phyloP scores from a whole-genome alignment of 2,329 filamentous ascomycete species.

The Tolypocladium tropicale region DNA sequence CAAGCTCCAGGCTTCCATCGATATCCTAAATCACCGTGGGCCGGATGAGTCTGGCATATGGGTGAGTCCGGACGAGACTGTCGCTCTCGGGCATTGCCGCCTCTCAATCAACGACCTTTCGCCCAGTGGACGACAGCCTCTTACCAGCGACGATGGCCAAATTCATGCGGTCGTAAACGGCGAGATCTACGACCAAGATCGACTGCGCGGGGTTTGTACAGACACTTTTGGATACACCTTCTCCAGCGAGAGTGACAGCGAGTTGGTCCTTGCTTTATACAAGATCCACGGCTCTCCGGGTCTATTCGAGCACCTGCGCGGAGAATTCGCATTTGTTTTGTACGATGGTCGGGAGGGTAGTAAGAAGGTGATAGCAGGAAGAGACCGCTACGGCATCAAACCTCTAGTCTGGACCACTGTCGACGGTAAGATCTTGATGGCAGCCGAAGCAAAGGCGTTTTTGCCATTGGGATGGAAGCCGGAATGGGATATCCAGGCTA shows the following conservation, averaged over 20 bases:
- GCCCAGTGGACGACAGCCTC: slow-evolving; percentile 32
- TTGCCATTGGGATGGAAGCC: slow-evolving; percentile 38
- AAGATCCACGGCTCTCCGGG: slow-evolving; percentile 29
- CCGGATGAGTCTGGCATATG: slow-evolving; percentile 18
- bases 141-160: slow-evolving; percentile 22
- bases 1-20: slow-evolving; percentile 12
- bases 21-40: slow-evolving; percentile 17
- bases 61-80: slow-evolving; percentile 10
- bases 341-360: slow-evolving; percentile 29
- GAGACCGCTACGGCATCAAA: slow-evolving; percentile 48
- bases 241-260: slow-evolving; percentile 35
- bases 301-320: slow-evolving; percentile 31
- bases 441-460: slow-evolving; percentile 44
- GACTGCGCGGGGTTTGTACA: slow-evolving; percentile 25
- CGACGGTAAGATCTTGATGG: slow-evolving; percentile 30
- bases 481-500: slow-evolving; percentile 40
- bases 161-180: slow-evolving; percentile 49
- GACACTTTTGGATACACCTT: slow-evolving; percentile 30
- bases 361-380: slow-evolving; percentile 32
- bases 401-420: slow-evolving; percentile 40
- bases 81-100: slow-evolving; percentile 35
- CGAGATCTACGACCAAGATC: slow-evolving; percentile 44
- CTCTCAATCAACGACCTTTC: slow-evolving; percentile 42
- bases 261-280: slow-evolving; percentile 43
- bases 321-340: slow-evolving; percentile 43